A percentile compares a stretch with the other conserved stretches of the same genome.
These are phyloP conservation scores for Leccinum obscurum DNA, from an alignment of 768 basidiomycete genomes.

Conservation along the genomic window DNA sequence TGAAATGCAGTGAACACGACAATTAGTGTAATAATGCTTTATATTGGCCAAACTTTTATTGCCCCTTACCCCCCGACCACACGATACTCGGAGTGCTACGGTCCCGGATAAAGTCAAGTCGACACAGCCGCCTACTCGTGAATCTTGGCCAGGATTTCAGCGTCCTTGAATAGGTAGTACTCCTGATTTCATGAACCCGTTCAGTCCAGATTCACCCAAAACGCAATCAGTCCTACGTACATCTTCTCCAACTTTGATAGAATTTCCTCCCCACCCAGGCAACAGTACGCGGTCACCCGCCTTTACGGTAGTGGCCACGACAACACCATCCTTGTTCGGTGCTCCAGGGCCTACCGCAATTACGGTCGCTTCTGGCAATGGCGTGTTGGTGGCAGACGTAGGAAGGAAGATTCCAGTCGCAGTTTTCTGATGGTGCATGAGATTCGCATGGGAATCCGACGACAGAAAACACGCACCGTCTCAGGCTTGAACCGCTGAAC, in stretches of 20 bases:
- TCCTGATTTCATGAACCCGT: slow-evolving; percentile 53
- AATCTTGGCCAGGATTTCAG: slow-evolving; percentile 95
- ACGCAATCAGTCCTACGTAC: slow-evolving; percentile 45
- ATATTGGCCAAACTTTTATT: slow-evolving; percentile 6
- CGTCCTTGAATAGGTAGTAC: slow-evolving; percentile 91
- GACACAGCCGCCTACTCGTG: slow-evolving; percentile 61
- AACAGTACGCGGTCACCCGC: slow-evolving; percentile 91
- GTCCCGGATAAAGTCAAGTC: background rate
- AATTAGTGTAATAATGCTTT: slow-evolving; percentile 19
- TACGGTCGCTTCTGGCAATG: slow-evolving; percentile 96
- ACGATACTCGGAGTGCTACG: background rate
- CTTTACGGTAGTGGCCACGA: slow-evolving; percentile 76
- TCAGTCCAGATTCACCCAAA: slow-evolving; percentile 8
- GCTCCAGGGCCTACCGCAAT: slow-evolving; percentile 95
- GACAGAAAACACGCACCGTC: slow-evolving; percentile 58
- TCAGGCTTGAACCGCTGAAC: slow-evolving; percentile 98
- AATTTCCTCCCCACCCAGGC: slow-evolving; percentile 94
- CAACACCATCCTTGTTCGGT: slow-evolving; percentile 79
- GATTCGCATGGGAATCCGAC: background rate
- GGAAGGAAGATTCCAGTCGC: slow-evolving; percentile 94
- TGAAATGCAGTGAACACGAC: slow-evolving; percentile 26
- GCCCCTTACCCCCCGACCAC: background rate
- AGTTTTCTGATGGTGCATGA: slow-evolving; percentile 74
- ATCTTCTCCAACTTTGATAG: slow-evolving; percentile 97
- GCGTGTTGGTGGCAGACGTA: slow-evolving; percentile 77